Percentiles rank a stretch among this genome's conserved stretches.
Evolutionary conservation across 2,329 filamentous ascomycete genomes (phyloP).

Genomic region (Xylaria multiplex): DNA sequence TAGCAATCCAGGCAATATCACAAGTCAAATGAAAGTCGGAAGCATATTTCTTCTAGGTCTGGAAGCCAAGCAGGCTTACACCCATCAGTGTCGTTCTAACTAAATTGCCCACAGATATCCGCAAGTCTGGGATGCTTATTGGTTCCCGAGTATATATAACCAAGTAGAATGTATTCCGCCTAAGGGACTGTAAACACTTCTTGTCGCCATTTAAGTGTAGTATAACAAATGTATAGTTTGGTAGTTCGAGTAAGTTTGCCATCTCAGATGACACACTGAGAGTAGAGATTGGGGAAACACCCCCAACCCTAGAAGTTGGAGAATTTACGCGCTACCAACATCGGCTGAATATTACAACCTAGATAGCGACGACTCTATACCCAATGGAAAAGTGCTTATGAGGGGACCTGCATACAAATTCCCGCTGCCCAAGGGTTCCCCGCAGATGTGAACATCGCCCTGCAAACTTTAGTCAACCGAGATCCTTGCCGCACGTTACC

Average conservation of each 20-base stretch:
- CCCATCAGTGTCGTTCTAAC: slow-evolving; percentile 38
- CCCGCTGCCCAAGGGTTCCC: slow-evolving; percentile 21
- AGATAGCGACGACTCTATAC: slow-evolving; percentile 6
- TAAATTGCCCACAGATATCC: slow-evolving; percentile 27
- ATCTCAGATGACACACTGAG: neutral
- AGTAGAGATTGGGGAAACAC: slow-evolving; percentile 14
- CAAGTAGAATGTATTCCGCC: slow-evolving; percentile 9
- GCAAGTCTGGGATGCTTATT: slow-evolving; percentile 20
- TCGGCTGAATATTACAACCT: slow-evolving; percentile 29
- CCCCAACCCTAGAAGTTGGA: slow-evolving; percentile 2
- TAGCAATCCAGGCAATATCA: slow-evolving; percentile 36
- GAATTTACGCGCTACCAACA: slow-evolving; percentile 20
- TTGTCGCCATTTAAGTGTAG: neutral
- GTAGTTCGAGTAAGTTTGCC: neutral
- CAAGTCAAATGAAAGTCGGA: slow-evolving; percentile 42
- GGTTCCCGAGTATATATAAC: neutral
- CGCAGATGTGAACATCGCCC: slow-evolving; percentile 14
- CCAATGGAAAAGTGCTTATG: slow-evolving; percentile 3
- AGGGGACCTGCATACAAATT: slow-evolving; percentile 19
- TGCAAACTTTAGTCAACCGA: slow-evolving; percentile 15
- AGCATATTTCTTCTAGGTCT: slow-evolving; percentile 30
- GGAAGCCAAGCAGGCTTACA: slow-evolving; percentile 33
- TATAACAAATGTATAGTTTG: neutral
- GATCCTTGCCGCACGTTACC: slow-evolving; percentile 23
- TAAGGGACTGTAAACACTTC: neutral